Evolutionary conservation across 2,329 filamentous ascomycete species (phyloP), one percentile per base, ranked within the genome.

Genomic region (Sarocladium strictum): DNA sequence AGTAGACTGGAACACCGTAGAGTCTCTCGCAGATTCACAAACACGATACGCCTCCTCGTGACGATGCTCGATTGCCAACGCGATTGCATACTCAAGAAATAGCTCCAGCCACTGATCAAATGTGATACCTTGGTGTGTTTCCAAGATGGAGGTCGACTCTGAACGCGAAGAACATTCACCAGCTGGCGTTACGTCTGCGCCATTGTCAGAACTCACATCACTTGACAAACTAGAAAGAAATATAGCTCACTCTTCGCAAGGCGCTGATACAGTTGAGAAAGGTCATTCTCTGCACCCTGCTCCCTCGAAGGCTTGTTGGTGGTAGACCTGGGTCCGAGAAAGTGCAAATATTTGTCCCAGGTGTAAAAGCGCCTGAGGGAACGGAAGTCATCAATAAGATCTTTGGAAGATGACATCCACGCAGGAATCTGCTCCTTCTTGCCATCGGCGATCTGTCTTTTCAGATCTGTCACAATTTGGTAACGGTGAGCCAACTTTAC

Each of bases 91-190:
- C 63, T 94, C 89, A 33, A 95, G 79, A 65, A 99, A 96, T 1
- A 96, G 78, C 61, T 95, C 89, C 2, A 97, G 79, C 94, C 94
- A 99, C 47, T 84, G 80, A 56, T 85, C 77, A 64, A 97, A 96
- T 0, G 84, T 75, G 47, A 97, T 89, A 7, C 87, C 88, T 60
- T 90, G 86, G 64, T 90, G 92, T 56, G 66, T 75, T 24, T 49
- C 50, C 15, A 53, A 53, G 21, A 40, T 21, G 15, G 33, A 38
- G 3, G 32, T 6, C 17, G 12, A 11, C n/a, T 53, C 50, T 6
- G 29, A 9, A 3, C 33, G 50, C 5, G 4, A 19, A 2, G 19
- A n/a, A 7, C 21, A n/a, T 12, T 40, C 50, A 3, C 40, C 50
- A 19, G 21, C 3, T 3, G 50, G 50, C 14, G 32, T 21, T 9